Evolutionary conservation across 352 stramenopile genomes (phyloP).

Genomic region (Phytophthora podocarpi): DNA sequence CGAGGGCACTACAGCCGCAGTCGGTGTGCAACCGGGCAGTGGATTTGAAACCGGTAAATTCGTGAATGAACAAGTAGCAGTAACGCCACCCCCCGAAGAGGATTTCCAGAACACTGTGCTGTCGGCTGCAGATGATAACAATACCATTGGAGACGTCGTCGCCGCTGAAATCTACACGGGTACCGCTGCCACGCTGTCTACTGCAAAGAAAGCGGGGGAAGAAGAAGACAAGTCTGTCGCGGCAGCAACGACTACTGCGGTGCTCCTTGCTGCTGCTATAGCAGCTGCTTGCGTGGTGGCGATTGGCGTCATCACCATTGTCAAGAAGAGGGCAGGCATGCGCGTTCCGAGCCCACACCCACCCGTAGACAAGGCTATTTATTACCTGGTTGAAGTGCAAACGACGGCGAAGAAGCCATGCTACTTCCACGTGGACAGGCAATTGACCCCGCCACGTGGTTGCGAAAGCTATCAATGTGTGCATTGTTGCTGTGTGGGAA

Average conservation of each 20-base stretch:
- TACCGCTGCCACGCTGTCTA: constrained; percentile 1
- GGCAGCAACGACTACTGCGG: not conserved
- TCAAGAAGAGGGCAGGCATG: constrained; percentile 12
- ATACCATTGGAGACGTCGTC: constrained; percentile 16
- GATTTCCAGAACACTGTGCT: constrained; percentile 28
- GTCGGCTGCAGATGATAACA: constrained; percentile 6
- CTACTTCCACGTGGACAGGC: constrained; percentile 19
- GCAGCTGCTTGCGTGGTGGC: constrained; percentile 19
- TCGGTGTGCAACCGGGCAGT: constrained; percentile 10
- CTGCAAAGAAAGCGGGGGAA: not conserved
- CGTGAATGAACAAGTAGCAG: constrained; percentile 3
- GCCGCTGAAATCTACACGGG: constrained; percentile 13
- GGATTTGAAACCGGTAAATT: not conserved
- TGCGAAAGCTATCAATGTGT: too few relatives aligned
- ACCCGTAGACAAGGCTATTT: constrained; percentile 23
- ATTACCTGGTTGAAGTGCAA: constrained; percentile 23
- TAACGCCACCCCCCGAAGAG: not conserved
- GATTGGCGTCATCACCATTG: constrained; percentile 8
- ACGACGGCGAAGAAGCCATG: constrained; percentile 4
- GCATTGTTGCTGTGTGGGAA: not conserved
- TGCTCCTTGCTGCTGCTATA: constrained; percentile 9
- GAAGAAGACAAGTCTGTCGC: constrained; percentile 3
- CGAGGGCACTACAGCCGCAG: not conserved
- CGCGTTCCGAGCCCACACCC: constrained; percentile 13
- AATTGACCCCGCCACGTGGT: constrained; percentile 12